Conservation (phyloP, 139 green algal species). For the Closterium sp. region DNA sequence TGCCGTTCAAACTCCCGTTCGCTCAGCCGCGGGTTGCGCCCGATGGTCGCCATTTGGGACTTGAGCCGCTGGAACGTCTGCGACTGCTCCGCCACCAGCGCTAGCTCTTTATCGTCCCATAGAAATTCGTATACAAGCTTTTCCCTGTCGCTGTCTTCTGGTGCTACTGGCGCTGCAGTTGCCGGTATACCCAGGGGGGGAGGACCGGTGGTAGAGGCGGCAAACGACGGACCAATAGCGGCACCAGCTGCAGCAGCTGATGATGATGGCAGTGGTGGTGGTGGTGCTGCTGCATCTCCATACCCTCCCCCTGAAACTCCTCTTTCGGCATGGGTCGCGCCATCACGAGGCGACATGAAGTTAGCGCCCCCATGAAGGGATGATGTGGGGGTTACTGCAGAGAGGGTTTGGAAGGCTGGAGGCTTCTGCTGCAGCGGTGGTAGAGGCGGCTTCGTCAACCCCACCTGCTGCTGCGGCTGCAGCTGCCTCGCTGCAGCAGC, state of each 20-base stretch:
- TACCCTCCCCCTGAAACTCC: background rate
- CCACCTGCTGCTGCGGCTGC: no score
- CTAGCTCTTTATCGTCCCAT: slow-evolving; percentile 7
- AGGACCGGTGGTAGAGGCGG: no score
- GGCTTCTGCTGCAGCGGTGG: no score
- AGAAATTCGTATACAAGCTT: slow-evolving; percentile 14
- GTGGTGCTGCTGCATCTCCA: background rate
- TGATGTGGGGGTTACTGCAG: background rate
- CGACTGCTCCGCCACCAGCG: background rate
- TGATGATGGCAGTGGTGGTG: background rate
- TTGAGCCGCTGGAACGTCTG: background rate
- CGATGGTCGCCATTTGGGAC: slow-evolving; percentile 6
- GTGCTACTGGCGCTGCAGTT: background rate
- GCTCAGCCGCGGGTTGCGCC: slow-evolving; percentile 11
- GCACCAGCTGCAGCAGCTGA: no score
- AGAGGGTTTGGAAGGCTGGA: background rate
- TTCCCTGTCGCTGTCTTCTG: background rate
- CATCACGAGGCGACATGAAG: no score
- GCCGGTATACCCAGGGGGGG: no score
- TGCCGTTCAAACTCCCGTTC: slow-evolving; percentile 17
- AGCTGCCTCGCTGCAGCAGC: no score
- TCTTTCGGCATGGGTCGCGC: background rate
- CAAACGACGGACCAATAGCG: no score
- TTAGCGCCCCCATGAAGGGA: background rate
- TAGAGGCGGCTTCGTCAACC: background rate